These are phyloP conservation scores for Beauveria asiatica DNA, from an alignment of 2,329 filamentous ascomycete genomes.

Conservation along the genomic window DNA sequence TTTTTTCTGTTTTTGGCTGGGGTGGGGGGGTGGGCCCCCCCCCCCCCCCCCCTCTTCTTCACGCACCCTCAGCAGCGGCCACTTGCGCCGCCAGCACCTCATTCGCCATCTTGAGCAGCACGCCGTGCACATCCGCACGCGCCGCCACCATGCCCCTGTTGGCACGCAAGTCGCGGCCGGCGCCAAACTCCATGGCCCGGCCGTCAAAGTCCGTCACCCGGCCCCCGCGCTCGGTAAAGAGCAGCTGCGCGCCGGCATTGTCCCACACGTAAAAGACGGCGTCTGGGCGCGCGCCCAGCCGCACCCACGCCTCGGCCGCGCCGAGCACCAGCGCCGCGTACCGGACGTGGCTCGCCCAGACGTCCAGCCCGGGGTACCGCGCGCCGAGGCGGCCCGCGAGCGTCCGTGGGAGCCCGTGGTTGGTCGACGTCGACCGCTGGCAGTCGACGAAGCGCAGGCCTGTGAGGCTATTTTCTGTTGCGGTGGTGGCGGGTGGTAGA, in stretches of 20 bases:
- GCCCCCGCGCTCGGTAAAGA: constrained; percentile 47
- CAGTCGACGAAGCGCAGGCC: constrained; percentile 28
- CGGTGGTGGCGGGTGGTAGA: constrained; percentile 16
- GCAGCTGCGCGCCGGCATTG: constrained; percentile 49
- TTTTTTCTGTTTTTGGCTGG: too few species aligned
- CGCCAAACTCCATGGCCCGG: constrained; percentile 26
- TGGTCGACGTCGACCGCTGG: constrained; percentile 21
- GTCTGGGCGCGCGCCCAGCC: constrained; percentile 18
- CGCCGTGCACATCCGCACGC: constrained; percentile 31
- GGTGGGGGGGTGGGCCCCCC: too few species aligned
- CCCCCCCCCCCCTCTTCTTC: too few species aligned
- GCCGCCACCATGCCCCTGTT: constrained; percentile 35
- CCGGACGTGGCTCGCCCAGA: constrained; percentile 32
- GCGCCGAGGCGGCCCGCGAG: constrained; percentile 24
- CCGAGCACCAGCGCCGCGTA: constrained; percentile 30
- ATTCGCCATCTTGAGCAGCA: constrained; percentile 27
- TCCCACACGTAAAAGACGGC: constrained; percentile 36
- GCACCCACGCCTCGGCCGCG: constrained; percentile 27
- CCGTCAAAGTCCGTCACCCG: constrained; percentile 41
- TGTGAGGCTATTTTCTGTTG: constrained; percentile 10
- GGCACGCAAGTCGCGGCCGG: constrained; percentile 23
- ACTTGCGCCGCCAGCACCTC: constrained; percentile 17
- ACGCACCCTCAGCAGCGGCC: neutral
- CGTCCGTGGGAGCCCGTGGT: constrained; percentile 23
- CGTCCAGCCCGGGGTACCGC: constrained; percentile 27